Percentiles rank a stretch among this genome's conserved stretches.
phyloP scores from a whole-genome alignment of 139 green algal species.

The Tetratostichococcus sp. region DNA sequence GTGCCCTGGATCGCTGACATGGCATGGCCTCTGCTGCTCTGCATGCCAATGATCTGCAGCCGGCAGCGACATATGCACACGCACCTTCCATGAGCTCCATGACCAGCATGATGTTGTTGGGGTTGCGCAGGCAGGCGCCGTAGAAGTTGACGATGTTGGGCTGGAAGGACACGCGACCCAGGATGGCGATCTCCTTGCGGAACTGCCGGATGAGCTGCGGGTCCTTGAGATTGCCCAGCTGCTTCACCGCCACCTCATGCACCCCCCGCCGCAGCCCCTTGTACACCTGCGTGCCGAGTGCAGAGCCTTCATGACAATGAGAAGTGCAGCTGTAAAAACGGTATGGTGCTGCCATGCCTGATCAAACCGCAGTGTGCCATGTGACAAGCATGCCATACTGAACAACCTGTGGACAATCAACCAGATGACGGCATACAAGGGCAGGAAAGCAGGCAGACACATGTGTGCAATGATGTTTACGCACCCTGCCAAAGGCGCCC shows the following conservation, averaged over 20 bases:
- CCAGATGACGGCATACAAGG: too few species aligned
- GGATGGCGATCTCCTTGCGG: conserved; percentile 1
- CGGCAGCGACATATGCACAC: too few species aligned
- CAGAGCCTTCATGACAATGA: too few species aligned
- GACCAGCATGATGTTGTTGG: not conserved
- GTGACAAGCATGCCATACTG: too few species aligned
- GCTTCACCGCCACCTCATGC: conserved; percentile 1
- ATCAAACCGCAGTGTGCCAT: too few species aligned
- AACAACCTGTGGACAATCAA: not conserved
- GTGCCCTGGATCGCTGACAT: too few species aligned
- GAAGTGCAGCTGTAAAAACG: too few species aligned
- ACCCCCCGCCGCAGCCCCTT: not conserved
- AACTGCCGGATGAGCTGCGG: not conserved
- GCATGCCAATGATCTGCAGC: too few species aligned
- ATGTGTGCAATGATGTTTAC: conserved; percentile 17
- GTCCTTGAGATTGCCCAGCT: conserved; percentile 2
- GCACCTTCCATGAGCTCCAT: not conserved
- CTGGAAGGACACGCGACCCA: not conserved
- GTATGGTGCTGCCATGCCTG: too few species aligned
- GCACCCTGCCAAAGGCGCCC: conserved; percentile 49
- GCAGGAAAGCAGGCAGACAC: too few species aligned
- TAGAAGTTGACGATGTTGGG: conserved; percentile 2
- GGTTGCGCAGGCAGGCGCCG: conserved; percentile 1
- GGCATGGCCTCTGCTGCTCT: too few species aligned
- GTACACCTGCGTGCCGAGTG: conserved; percentile 14